phyloP scores from a whole-genome alignment of 176 grass and related monocot species.

The Triticum turgidum region DNA sequence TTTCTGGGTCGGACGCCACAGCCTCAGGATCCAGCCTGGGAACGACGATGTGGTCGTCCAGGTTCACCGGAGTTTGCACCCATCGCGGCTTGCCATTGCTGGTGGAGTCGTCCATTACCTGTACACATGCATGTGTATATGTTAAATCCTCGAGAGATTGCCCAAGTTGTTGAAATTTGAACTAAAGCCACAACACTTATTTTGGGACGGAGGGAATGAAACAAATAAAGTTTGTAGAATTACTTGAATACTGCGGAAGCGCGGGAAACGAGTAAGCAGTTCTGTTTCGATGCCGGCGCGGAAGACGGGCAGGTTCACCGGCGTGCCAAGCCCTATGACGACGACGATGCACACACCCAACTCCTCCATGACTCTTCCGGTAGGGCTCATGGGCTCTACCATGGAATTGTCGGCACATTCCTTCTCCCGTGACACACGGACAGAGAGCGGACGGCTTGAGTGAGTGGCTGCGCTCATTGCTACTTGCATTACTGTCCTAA shows the following conservation, averaged over 20 bases:
- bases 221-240: neutral
- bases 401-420: too few relatives aligned
- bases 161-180: too few relatives aligned
- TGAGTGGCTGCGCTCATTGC: too few relatives aligned
- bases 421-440: too few relatives aligned
- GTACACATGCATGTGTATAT: neutral
- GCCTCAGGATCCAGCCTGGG: neutral
- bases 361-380: too few relatives aligned
- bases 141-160: neutral
- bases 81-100: neutral
- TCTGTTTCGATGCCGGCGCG: neutral
- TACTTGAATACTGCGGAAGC: slow-evolving; percentile 12
- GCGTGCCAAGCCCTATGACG: neutral
- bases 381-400: too few relatives aligned
- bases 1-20: neutral
- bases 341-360: too few relatives aligned
- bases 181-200: too few relatives aligned
- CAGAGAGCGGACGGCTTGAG: too few relatives aligned
- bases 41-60: neutral
- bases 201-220: neutral
- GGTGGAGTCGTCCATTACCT: neutral
- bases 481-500: too few relatives aligned
- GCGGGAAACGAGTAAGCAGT: neutral
- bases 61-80: neutral
- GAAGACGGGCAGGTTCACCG: neutral